Evolutionary conservation across 257 asterid species (phyloP), one percentile per base, ranked within the genome.

Genomic region (Primulina eburnea): DNA sequence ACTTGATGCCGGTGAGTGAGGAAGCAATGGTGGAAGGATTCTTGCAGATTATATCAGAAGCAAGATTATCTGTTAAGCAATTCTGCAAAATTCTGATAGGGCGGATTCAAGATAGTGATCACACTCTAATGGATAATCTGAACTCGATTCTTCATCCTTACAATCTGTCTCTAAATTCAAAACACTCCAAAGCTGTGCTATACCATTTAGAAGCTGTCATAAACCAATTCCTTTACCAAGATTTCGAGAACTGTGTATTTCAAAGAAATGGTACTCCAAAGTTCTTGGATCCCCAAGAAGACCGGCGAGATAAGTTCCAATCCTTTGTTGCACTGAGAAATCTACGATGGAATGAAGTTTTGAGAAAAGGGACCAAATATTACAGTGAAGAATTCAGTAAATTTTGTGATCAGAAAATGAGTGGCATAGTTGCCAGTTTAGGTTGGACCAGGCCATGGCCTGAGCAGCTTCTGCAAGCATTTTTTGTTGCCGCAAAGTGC

Each of bases 401-500:
- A 78, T 93, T 90, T 28, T 93, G 99, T 40, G 99, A 93, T 80
- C 85, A 93, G 81, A 93, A 90, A 55, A 93, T 93, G 99, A 89
- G 90, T 67, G 83, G 80, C 21, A 82, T 93, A 6, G 82, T 89
- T 3, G 53, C 82, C 1, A 69, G 81, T 6, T 74, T 93, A 7
- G 90, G 87, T 56, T 90, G 96, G 96, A 90, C 83, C 1, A 84
- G 88, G 69, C 92, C 96, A 24, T 93, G 99, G 99, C 86, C 96
- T 0, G 99, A 93, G 81, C 89, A 89, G 73, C 89, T 93, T 29
- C 99, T 93, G 16, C 95, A 90, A 61, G 92, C 92, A 0, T 93
- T 93, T 69, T 93, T 93, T n/a, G 92, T 86, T 4, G 81, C 97
- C 2, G 99, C 95, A 1, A 93, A 93, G 69, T 90, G 99, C 79